Base-by-base conservation (phyloP, 176 grass and related monocot genomes). In the Rhynchospora tenuis region DNA sequence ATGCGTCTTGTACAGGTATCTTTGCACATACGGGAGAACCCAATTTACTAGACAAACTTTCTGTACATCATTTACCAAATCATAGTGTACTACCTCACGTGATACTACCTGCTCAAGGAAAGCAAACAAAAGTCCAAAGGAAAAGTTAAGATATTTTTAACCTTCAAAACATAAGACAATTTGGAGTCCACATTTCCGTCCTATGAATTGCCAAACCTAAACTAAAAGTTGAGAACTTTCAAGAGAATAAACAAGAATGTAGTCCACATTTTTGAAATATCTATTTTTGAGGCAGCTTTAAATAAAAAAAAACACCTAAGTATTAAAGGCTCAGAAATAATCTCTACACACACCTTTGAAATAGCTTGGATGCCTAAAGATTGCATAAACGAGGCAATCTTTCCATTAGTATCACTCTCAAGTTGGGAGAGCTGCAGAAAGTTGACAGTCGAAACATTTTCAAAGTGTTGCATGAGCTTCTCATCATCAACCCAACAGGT, bases 401-500 rank as follows among this genome's bases (percentile, higher is more conserved):
- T 95, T 86, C 88, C 87, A 28, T 85, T 95, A 38, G 86, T 88
- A 64, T 90, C 86, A 54, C 31, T 82, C 84, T 81, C 91, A 90
- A 98, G 82, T 81, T 89, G 83, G 51, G 88, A 84, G 66, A 98
- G 91, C 33, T 90, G 84, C 87, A 98, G 80, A 69, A 95, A 98
- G 58, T 88, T 54, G 60, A 95, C 83, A 88, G 20, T 84, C 79
- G 67, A 68, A 51, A 63, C 89, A 73, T 90, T 66, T 73, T 90
- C 20, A 86, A 98, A 95, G 28, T 95, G 89, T 65, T 87, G 84
- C 65, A 90, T 90, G 83, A 98, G 67, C 48, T 90, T 84, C 29
- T 95, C 86, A 86, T 98, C 89, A 90, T 98, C 95, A 33, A 71
- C 89, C 95, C 95, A 98, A 64, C 91, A 98, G 84, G 94, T 86